Evolutionary conservation across 768 basidiomycete species (phyloP).

Genomic region (Hygrocybe coccinea): DNA sequence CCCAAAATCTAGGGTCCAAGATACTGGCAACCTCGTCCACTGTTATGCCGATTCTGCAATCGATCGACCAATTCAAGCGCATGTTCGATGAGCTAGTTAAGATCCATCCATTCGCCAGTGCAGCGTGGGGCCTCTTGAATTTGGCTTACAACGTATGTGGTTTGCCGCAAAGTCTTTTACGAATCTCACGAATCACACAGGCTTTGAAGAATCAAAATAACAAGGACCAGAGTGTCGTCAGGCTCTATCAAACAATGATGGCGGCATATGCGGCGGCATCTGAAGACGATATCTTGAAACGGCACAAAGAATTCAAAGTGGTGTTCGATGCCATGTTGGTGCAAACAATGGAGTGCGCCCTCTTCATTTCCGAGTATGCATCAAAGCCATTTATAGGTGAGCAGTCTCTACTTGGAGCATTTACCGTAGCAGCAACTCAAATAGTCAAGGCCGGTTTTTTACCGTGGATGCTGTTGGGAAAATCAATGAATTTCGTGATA

Average conservation of each 20-base stretch:
- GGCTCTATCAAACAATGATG: slow-evolving; percentile 25
- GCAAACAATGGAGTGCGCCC: slow-evolving; percentile 33
- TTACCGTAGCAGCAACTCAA: not conserved
- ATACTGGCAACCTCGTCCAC: no score
- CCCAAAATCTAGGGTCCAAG: no score
- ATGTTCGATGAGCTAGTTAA: no score
- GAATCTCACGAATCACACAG: slow-evolving; percentile 12
- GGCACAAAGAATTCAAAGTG: slow-evolving; percentile 23
- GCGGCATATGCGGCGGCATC: slow-evolving; percentile 29
- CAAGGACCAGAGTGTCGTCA: slow-evolving; percentile 20
- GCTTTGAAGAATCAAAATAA: slow-evolving; percentile 26
- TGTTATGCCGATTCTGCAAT: no score
- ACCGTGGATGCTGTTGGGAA: not conserved
- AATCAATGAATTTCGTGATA: not conserved
- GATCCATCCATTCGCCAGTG: no score
- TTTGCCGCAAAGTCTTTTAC: no score
- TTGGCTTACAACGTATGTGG: no score
- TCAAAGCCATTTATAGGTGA: slow-evolving; percentile 31
- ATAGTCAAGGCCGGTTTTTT: not conserved
- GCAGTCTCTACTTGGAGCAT: not conserved
- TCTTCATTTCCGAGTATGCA: slow-evolving; percentile 33
- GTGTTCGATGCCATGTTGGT: slow-evolving; percentile 21
- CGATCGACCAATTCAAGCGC: no score
- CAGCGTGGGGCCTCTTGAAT: no score
- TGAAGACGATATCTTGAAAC: slow-evolving; percentile 23